Conservation (phyloP, 2,329 filamentous ascomycete species). For the Neofusicoccum laricinum region DNA sequence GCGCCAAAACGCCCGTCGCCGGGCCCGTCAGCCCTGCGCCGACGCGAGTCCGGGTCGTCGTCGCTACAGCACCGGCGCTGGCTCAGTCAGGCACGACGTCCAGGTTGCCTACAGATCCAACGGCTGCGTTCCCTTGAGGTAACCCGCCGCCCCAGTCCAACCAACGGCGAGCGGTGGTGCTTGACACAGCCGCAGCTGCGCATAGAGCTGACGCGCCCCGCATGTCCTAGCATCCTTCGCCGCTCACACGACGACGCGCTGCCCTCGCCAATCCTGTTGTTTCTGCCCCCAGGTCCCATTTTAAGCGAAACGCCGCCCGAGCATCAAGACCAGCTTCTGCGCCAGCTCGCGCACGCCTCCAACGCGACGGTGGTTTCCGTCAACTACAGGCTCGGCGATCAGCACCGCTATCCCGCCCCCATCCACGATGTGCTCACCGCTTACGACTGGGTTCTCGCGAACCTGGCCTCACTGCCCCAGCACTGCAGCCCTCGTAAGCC, state of each 20-base stretch:
- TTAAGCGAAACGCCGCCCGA: not conserved
- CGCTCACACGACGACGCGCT: not conserved
- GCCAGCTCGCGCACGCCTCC: slow-evolving; percentile 34
- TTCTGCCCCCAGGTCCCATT: slow-evolving; percentile 44
- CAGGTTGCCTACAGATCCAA: slow-evolving; percentile 41
- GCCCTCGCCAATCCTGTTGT: slow-evolving; percentile 36
- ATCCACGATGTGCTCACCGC: slow-evolving; percentile 47
- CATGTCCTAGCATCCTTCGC: slow-evolving; percentile 9
- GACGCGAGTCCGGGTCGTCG: not conserved
- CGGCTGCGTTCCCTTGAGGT: slow-evolving; percentile 43
- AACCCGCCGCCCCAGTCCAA: slow-evolving; percentile 1
- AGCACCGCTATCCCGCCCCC: slow-evolving; percentile 42
- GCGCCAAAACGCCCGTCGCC: not conserved
- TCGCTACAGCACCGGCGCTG: slow-evolving; percentile 22
- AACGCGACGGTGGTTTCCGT: slow-evolving; percentile 43
- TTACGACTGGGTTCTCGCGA: slow-evolving; percentile 47
- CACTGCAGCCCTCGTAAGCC: not conserved
- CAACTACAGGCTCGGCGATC: slow-evolving; percentile 42
- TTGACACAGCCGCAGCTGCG: not conserved
- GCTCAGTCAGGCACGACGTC: slow-evolving; percentile 25
- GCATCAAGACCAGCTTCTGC: slow-evolving; percentile 31
- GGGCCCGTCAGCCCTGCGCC: not conserved
- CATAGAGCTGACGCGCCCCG: slow-evolving; percentile 1
- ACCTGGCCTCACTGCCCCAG: slow-evolving; percentile 28
- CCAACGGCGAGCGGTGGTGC: not conserved